Percentiles rank a stretch among this genome's conserved stretches.
Evolutionary conservation across 2,329 filamentous ascomycete species (phyloP).

Genomic region (Fusarium domesticum): DNA sequence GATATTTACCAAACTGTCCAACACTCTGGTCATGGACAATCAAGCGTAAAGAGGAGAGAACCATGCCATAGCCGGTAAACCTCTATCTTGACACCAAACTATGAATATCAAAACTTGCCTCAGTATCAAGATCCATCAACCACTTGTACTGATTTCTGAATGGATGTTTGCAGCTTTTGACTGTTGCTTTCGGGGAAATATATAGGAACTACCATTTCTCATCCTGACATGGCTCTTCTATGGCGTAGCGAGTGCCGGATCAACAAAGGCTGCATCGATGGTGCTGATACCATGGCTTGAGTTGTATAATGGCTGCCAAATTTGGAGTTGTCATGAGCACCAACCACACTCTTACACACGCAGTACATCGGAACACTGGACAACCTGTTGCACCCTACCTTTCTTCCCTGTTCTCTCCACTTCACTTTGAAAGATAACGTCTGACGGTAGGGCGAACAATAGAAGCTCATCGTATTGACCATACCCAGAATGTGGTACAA

Average conservation of each 20-base stretch:
- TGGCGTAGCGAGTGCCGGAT: constrained; percentile 24
- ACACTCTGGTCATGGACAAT: too few species aligned
- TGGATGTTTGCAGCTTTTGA: too few species aligned
- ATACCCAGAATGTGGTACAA: constrained; percentile 32
- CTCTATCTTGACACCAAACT: too few species aligned
- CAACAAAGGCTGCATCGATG: constrained; percentile 28
- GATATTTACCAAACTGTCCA: too few species aligned
- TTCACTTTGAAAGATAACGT: constrained; percentile 34
- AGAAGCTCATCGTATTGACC: constrained; percentile 27
- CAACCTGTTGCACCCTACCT: constrained; percentile 22
- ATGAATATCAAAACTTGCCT: too few species aligned
- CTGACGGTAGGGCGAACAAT: constrained; percentile 35
- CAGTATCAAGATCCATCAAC: too few species aligned
- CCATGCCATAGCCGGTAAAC: too few species aligned
- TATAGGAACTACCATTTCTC: constrained; percentile 37
- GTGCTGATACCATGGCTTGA: constrained; percentile 30
- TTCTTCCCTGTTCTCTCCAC: constrained; percentile 25
- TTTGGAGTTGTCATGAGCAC: constrained; percentile 33
- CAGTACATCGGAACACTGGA: too few species aligned
- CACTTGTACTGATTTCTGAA: too few species aligned
- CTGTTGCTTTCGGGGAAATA: constrained; percentile 34
- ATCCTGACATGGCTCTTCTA: constrained; percentile 29
- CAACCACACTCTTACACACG: too few species aligned
- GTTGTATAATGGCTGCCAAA: constrained; percentile 34
- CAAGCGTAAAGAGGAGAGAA: too few species aligned